Conservation (phyloP, 2,329 filamentous ascomycete species). For the Phaeosphaeriaceae sp. region DNA sequence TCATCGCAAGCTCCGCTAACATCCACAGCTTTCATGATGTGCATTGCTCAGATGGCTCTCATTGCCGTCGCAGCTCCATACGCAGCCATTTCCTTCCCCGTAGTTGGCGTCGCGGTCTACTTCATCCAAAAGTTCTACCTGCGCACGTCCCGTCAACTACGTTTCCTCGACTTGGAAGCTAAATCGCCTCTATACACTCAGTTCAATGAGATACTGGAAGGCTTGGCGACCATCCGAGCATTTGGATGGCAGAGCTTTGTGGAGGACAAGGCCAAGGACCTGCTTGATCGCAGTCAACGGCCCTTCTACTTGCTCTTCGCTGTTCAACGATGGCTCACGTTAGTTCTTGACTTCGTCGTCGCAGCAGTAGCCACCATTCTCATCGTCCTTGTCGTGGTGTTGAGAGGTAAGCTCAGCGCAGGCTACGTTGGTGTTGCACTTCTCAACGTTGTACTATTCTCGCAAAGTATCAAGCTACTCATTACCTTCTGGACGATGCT, state of each 20-base stretch:
- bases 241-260: constrained; percentile 57
- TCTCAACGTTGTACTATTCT: constrained; percentile 62
- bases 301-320: constrained; percentile 57
- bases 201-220: constrained; percentile 59
- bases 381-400: constrained; percentile 40
- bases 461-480: constrained; percentile 58
- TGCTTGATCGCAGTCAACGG: constrained; percentile 52
- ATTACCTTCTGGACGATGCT: constrained; percentile 63
- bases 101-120: constrained; percentile 48
- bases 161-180: constrained; percentile 61
- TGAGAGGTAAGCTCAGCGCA: constrained; percentile 51
- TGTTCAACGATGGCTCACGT: constrained; percentile 54
- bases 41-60: constrained; percentile 43
- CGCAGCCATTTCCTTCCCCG: constrained; percentile 50
- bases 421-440: constrained; percentile 62
- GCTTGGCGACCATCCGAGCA: constrained; percentile 59
- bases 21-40: constrained; percentile 37
- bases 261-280: constrained; percentile 44
- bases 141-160: constrained; percentile 56
- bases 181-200: constrained; percentile 60
- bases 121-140: constrained; percentile 56
- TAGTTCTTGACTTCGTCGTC: constrained; percentile 51
- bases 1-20: constrained; percentile 5
- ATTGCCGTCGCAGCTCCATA: constrained; percentile 51
- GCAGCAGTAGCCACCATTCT: constrained; percentile 50